Base-by-base conservation (phyloP, 306 rosid species). In the Herpetospermum pedunculosum region DNA sequence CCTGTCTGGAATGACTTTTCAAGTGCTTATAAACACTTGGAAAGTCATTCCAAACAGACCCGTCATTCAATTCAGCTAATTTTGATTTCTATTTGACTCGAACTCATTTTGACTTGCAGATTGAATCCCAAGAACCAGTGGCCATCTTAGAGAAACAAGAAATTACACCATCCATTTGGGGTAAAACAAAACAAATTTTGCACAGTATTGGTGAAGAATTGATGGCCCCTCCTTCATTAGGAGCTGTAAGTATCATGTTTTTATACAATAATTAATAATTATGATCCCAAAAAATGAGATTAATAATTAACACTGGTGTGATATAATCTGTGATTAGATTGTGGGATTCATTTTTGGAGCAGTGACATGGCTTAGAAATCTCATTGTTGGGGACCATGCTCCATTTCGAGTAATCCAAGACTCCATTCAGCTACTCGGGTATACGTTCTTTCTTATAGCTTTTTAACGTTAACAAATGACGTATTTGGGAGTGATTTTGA, bases 141-240 rank as follows among this genome's bases (percentile, higher is more conserved):
- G 2, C 44, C 16, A 41, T 2, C 21, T 21, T 40, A n/a, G 75
- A 55, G 35, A 50, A 78, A 34, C 69, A 3, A 43, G 49, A 68
- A n/a, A n/a, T n/a, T n/a, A 54, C 43, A 47, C 68, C 48, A 40
- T 83, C 97, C 10, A 74, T 63, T 13, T 41, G 82, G 86, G 74
- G 41, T 16, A 84, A 78, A 79, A 29, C 83, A 18, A 0, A 41
- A 4, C 84, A 81, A 64, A 5, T 80, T 60, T 54, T 84, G 15
- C 35, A 50, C 38, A 70, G 78, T 64, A 50, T 89, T 76, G 8
- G 81, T 4, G 78, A 73, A 47, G 97, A 94, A 85, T 74, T 92
- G 15, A 34, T 85, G 82, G 86, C 92, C 80, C 99, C 99, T 18
- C 96, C 99, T 21, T 87, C 89, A 14, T 46, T 91, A 2, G 97